Base-by-base conservation (phyloP, 176 grass and related monocot species). In the Eleusine indica region DNA sequence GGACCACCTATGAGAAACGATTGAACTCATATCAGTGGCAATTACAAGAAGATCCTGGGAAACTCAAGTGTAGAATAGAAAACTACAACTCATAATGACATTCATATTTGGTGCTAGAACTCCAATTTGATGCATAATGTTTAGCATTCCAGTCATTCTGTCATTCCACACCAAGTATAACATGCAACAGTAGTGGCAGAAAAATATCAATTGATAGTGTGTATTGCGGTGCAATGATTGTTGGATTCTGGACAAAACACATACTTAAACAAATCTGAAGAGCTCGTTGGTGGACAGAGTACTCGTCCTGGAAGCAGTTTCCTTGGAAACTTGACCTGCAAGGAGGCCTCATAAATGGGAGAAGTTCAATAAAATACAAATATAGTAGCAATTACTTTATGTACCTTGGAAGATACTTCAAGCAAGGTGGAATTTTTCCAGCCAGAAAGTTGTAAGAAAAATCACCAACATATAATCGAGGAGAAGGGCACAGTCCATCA, bases 361-460 rank as follows among this genome's bases (percentile, higher is more conserved):
- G 54, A 64, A 58, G 18, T 84, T 86, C 73, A 84, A 44, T 65
- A 80, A 67, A 79, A 82, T 29, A 71, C 28, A 70, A 43, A 53
- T 62, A 86, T 39, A 76, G 17, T 56, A 39, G 49, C 16, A 77
- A 68, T 6, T 51, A 79, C 38, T 43, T 80, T 6, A 39, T 43
- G 19, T 89, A 99, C 96, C 96, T 96, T 88, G 93, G 91, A 77
- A 99, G 89, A 92, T 99, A 87, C 85, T 94, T 96, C 78, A 99
- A 92, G 66, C 96, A 99, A 44, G 89, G 63, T 68, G 96, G 96
- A 32, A 99, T 94, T 90, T 96, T 95, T 79, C 96, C 96, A 44
- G 74, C 81, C 57, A 99, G 92, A 73, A 99, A 99, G 62, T 99
- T 96, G 89, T 89, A 99, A 4, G 96, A 99, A 84, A 99, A 99